These are phyloP conservation scores for Penicillium sp. DNA, from an alignment of 2,329 filamentous ascomycete genomes.

Conservation along the genomic window DNA sequence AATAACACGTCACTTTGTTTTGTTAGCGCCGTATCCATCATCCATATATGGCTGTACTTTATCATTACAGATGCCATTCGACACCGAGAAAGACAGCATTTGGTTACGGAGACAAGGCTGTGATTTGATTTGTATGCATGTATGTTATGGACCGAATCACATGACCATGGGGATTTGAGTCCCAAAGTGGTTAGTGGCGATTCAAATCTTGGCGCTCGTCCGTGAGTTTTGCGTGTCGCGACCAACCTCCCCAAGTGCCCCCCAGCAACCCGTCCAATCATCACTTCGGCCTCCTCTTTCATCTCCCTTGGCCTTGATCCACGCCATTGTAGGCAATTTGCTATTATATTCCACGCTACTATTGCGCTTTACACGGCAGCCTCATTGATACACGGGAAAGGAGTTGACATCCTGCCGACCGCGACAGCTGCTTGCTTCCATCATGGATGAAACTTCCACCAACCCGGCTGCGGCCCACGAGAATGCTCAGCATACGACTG, in stretches of 20 bases:
- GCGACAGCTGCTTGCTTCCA: slow-evolving; percentile 32
- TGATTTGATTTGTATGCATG: not conserved
- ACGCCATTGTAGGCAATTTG: slow-evolving; percentile 5
- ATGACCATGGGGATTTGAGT: not conserved
- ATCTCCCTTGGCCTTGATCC: slow-evolving; percentile 13
- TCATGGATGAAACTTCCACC: slow-evolving; percentile 40
- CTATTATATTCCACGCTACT: slow-evolving; percentile 1
- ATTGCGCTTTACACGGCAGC: slow-evolving; percentile 16
- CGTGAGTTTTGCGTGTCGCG: slow-evolving; percentile 38
- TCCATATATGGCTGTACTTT: too few species aligned
- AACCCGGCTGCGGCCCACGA: slow-evolving; percentile 29
- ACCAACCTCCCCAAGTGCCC: slow-evolving; percentile 34
- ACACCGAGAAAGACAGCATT: too few species aligned
- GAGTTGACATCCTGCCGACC: slow-evolving; percentile 32
- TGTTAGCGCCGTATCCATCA: too few species aligned
- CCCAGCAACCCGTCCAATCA: slow-evolving; percentile 26
- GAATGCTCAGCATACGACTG: slow-evolving; percentile 27
- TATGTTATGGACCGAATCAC: not conserved
- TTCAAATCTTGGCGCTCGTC: slow-evolving; percentile 28
- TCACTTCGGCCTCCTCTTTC: slow-evolving; percentile 15
- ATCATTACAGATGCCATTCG: too few species aligned
- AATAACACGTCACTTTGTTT: too few species aligned
- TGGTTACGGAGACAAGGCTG: too few species aligned
- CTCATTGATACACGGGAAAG: slow-evolving; percentile 28
- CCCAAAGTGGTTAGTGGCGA: slow-evolving; percentile 20